These are phyloP conservation scores for Mortierella sp. DNA, from an alignment of 371 early-diverging fungal genomes.

Conservation along the genomic window DNA sequence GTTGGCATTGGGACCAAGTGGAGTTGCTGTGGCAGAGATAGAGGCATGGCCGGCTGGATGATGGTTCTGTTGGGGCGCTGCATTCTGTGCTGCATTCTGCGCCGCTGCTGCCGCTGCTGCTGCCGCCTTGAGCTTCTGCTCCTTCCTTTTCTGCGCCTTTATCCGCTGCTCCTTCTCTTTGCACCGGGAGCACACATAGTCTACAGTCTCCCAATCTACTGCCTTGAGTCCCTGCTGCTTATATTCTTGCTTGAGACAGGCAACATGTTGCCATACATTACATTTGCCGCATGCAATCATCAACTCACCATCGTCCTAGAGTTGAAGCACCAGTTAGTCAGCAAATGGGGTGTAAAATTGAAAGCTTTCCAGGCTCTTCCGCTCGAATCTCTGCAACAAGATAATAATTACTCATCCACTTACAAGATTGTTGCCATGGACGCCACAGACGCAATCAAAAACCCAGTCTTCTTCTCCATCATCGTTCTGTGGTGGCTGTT, in stretches of 20 bases:
- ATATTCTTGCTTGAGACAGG: conserved; percentile 65
- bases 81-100: neutral
- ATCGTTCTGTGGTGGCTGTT: neutral
- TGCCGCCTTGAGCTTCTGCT: conserved; percentile 33
- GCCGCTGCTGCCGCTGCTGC: conserved; percentile 3
- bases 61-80: conserved; percentile 1
- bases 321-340: neutral
- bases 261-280: conserved; percentile 78
- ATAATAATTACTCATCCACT: neutral
- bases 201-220: conserved; percentile 52
- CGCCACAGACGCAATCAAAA: conserved; percentile 69
- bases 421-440: conserved; percentile 66
- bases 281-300: conserved; percentile 80
- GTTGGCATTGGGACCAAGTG: neutral
- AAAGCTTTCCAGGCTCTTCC: neutral
- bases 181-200: conserved; percentile 60
- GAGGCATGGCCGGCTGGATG: conserved; percentile 9
- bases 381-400: neutral
- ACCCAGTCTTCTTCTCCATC: conserved; percentile 64
- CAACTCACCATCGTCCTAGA: conserved; percentile 76
- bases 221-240: conserved; percentile 42
- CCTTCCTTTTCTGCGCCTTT: conserved; percentile 25
- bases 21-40: conserved; percentile 8
- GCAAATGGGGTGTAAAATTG: neutral
- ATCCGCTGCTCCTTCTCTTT: conserved; percentile 34